phyloP scores from a whole-genome alignment of 2,329 filamentous ascomycete species.

The Fusarium abutilonis region DNA sequence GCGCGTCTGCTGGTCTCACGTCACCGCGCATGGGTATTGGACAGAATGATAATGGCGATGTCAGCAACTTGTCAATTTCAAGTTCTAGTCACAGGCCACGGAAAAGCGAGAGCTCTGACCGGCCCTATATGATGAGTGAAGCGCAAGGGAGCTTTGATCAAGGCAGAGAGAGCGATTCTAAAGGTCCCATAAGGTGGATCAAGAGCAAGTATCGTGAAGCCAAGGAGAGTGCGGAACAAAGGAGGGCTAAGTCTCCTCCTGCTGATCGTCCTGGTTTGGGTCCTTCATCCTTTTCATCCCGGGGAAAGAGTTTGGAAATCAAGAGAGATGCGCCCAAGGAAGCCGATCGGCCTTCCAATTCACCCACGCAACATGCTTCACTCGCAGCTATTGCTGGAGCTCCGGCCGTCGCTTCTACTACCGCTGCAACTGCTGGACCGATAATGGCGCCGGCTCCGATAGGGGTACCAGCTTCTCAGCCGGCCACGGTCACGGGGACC shows the following conservation, averaged over 20 bases:
- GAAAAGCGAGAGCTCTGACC: conserved; percentile 63
- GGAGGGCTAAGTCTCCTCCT: conserved; percentile 66
- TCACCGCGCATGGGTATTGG: conserved; percentile 63
- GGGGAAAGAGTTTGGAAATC: conserved; percentile 61
- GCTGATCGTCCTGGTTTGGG: conserved; percentile 47
- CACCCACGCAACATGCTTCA: conserved; percentile 17
- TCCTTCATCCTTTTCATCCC: conserved; percentile 47
- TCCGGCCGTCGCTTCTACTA: conserved; percentile 15
- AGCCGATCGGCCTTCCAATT: conserved; percentile 20
- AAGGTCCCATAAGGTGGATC: conserved; percentile 66
- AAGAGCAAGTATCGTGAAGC: conserved; percentile 69
- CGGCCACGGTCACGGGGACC: conserved; percentile 22
- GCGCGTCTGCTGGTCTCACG: conserved; percentile 55
- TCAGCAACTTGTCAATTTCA: conserved; percentile 74
- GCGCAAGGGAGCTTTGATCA: conserved; percentile 52
- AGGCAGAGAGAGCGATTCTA: conserved; percentile 57
- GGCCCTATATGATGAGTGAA: conserved; percentile 53
- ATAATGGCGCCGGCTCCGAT: conserved; percentile 3
- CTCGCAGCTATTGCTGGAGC: conserved; percentile 21
- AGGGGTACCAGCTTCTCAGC: conserved; percentile 11
- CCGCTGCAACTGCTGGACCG: conserved; percentile 10
- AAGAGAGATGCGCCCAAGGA: conserved; percentile 52
- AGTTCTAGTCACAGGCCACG: conserved; percentile 64
- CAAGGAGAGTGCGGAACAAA: conserved; percentile 65
- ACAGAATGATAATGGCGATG: conserved; percentile 69